Percentiles rank a stretch among this genome's conserved stretches.
phyloP scores from a whole-genome alignment of 768 basidiomycete genomes.

The Lentinula sp. region DNA sequence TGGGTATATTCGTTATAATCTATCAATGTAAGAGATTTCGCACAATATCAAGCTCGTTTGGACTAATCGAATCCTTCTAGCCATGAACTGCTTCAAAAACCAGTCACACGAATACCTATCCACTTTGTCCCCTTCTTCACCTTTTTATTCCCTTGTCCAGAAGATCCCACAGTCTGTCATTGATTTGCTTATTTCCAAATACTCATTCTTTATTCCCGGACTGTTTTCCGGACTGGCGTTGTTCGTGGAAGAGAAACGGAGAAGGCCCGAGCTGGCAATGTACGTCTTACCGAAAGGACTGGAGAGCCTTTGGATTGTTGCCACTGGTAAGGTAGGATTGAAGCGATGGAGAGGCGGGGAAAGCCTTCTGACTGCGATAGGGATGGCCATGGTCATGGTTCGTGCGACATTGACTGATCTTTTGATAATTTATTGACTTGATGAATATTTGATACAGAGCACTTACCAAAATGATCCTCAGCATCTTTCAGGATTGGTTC shows the following conservation, averaged over 20 bases:
- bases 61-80: conserved; percentile 23
- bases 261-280: conserved; percentile 92
- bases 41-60: neutral
- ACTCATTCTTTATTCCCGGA: conserved; percentile 71
- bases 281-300: conserved; percentile 84
- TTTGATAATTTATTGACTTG: neutral
- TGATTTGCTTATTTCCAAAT: conserved; percentile 57
- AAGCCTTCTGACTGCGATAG: conserved; percentile 61
- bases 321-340: conserved; percentile 67
- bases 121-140: conserved; percentile 26
- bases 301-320: conserved; percentile 85
- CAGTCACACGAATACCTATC: conserved; percentile 46
- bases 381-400: conserved; percentile 92
- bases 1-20: conserved; percentile 75
- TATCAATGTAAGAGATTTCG: conserved; percentile 59
- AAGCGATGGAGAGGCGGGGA: conserved; percentile 67
- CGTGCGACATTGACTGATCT: conserved; percentile 14
- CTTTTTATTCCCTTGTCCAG: conserved; percentile 11
- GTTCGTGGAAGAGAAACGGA: conserved; percentile 80
- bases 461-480: conserved; percentile 82
- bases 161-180: conserved; percentile 41
- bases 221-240: conserved; percentile 70
- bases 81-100: conserved; percentile 62
- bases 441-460: conserved; percentile 32
- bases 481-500: conserved; percentile 74